A percentile compares a stretch with the other conserved stretches of the same genome.
Conservation (phyloP, 768 basidiomycete genomes). For the Leccinellum luteum region DNA sequence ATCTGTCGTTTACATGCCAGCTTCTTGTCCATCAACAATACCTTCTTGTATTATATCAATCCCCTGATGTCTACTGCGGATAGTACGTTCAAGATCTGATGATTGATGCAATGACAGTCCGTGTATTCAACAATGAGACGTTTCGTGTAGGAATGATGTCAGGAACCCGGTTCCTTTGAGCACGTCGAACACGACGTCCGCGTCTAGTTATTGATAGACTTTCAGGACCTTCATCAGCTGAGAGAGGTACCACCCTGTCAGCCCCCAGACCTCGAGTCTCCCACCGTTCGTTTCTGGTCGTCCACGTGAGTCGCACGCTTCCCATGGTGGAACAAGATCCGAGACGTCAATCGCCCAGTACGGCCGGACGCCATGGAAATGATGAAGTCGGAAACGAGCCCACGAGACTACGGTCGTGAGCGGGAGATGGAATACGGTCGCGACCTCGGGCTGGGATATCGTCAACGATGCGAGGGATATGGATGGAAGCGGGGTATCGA, state of each 20-base stretch:
- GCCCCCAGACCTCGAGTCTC: slow-evolving; percentile 72
- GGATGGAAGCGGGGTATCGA: slow-evolving; percentile 55
- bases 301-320: slow-evolving; percentile 31
- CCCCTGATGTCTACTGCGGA: slow-evolving; percentile 9
- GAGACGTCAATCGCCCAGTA: slow-evolving; percentile 71
- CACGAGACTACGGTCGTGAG: slow-evolving; percentile 48
- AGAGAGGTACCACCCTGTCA: slow-evolving; percentile 81
- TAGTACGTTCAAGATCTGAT: background rate
- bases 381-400: slow-evolving; percentile 44
- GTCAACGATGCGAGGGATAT: slow-evolving; percentile 51
- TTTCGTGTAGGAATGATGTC: background rate
- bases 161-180: background rate
- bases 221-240: slow-evolving; percentile 55
- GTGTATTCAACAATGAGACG: background rate
- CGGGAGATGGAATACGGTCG: slow-evolving; percentile 69
- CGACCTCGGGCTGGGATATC: slow-evolving; percentile 63
- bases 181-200: too few relatives aligned
- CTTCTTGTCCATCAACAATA: slow-evolving; percentile 17
- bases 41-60: slow-evolving; percentile 25
- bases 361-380: slow-evolving; percentile 52
- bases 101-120: background rate
- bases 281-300: slow-evolving; percentile 44
- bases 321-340: slow-evolving; percentile 43
- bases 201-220: slow-evolving; percentile 39
- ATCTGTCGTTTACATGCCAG: slow-evolving; percentile 16